Conservation (phyloP, 2,329 filamentous ascomycete species). For the Coniosporium tulheliwenetii region DNA sequence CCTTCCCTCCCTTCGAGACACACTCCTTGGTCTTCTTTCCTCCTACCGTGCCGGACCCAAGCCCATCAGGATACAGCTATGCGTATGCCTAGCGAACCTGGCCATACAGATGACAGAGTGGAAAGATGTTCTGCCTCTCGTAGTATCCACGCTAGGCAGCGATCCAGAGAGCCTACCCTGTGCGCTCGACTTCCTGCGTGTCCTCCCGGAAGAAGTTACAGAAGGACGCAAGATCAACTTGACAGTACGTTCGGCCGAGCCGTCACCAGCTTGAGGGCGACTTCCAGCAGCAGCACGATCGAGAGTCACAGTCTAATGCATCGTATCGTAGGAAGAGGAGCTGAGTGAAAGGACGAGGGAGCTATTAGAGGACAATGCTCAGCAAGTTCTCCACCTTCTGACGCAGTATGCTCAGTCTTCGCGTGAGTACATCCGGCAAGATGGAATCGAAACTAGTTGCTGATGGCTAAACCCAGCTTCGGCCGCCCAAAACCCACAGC, state of each 20-base stretch:
- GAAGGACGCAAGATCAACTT: slow-evolving; percentile 99
- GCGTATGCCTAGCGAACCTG: slow-evolving; percentile 83
- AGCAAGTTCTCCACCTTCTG: slow-evolving; percentile 72
- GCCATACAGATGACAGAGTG: slow-evolving; percentile 93
- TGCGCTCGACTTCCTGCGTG: slow-evolving; percentile 88
- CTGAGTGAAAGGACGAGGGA: slow-evolving; percentile 72
- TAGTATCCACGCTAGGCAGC: slow-evolving; percentile 63
- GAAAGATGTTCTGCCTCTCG: slow-evolving; percentile 78
- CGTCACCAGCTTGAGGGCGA: slow-evolving; percentile 23
- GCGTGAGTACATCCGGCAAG: slow-evolving; percentile 37
- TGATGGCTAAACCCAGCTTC: slow-evolving; percentile 34
- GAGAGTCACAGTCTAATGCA: slow-evolving; percentile 23
- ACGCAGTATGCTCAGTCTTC: slow-evolving; percentile 87
- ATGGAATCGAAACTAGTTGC: slow-evolving; percentile 5
- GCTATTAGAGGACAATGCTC: slow-evolving; percentile 77
- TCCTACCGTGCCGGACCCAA: slow-evolving; percentile 70
- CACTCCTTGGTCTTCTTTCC: slow-evolving; percentile 67
- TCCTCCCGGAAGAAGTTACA: slow-evolving; percentile 95
- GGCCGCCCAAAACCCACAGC: slow-evolving; percentile 71
- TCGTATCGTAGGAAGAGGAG: slow-evolving; percentile 71
- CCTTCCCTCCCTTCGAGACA: slow-evolving; percentile 63
- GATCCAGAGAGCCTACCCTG: slow-evolving; percentile 68
- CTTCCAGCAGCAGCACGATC: slow-evolving; percentile 16
- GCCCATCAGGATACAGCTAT: slow-evolving; percentile 67
- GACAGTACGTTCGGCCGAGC: slow-evolving; percentile 69